A percentile compares a stretch with the other conserved stretches of the same genome.
These are phyloP conservation scores for Monosporascus sp. DNA, from an alignment of 2,329 filamentous ascomycete genomes.

Conservation along the genomic window DNA sequence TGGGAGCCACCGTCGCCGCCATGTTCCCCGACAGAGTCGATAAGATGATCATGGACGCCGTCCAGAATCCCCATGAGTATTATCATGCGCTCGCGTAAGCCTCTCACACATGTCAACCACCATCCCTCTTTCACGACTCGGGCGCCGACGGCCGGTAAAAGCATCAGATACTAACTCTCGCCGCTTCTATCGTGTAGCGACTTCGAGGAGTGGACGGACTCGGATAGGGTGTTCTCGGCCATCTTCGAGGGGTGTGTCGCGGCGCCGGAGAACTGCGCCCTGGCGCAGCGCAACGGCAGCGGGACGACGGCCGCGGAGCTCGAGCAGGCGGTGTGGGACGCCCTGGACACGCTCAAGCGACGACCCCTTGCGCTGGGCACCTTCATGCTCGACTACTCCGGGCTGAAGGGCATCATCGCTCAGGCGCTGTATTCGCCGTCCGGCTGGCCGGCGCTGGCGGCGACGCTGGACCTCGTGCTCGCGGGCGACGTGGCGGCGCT, in stretches of 20 bases:
- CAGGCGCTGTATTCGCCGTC: slow-evolving; percentile 15
- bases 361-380: slow-evolving; percentile 19
- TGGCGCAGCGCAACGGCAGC: slow-evolving; percentile 17
- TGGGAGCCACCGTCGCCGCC: slow-evolving; percentile 32
- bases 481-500: slow-evolving; percentile 1
- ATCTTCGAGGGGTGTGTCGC: slow-evolving; percentile 24
- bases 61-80: slow-evolving; percentile 27
- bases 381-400: slow-evolving; percentile 19
- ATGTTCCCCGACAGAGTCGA: slow-evolving; percentile 35
- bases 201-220: slow-evolving; percentile 17
- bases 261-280: slow-evolving; percentile 19
- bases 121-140: neutral
- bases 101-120: neutral
- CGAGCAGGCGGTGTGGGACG: slow-evolving; percentile 31
- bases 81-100: slow-evolving; percentile 12
- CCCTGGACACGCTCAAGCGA: slow-evolving; percentile 23
- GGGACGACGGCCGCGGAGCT: slow-evolving; percentile 31
- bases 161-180: neutral
- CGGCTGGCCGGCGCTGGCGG: slow-evolving; percentile 11
- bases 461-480: slow-evolving; percentile 8
- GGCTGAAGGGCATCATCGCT: slow-evolving; percentile 14
- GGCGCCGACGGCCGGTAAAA: neutral
- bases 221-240: slow-evolving; percentile 23
- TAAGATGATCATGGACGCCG: slow-evolving; percentile 27
- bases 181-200: slow-evolving; percentile 7